Evolutionary conservation across 202 grass and related monocot species (phyloP).

Genomic region (Panicum virgatum): DNA sequence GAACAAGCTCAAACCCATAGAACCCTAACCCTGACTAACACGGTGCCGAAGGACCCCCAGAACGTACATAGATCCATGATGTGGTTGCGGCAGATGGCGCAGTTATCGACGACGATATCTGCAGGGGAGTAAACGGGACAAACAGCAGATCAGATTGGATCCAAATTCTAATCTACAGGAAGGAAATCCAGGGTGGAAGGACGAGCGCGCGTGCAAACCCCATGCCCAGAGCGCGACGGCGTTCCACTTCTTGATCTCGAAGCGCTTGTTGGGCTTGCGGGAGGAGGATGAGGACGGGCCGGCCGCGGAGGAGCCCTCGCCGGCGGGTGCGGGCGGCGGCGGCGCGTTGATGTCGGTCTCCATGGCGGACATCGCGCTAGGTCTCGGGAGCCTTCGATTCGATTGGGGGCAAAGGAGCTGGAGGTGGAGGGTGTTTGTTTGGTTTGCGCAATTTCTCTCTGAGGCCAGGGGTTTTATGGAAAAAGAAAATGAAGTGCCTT

Average conservation of each 20-base stretch:
- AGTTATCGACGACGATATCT: constrained; percentile 99
- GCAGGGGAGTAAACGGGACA: not conserved
- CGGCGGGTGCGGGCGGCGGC: constrained; percentile 40
- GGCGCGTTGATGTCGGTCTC: constrained; percentile 59
- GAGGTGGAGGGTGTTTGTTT: too few relatives aligned
- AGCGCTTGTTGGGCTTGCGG: constrained; percentile 73
- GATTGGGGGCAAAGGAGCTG: not conserved
- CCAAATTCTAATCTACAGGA: not conserved
- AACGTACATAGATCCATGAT: constrained; percentile 85
- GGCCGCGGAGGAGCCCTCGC: constrained; percentile 48
- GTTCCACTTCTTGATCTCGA: constrained; percentile 99
- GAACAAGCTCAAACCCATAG: not conserved
- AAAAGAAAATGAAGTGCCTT: not conserved
- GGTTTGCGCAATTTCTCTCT: not conserved
- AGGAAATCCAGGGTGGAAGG: not conserved
- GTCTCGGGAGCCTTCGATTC: constrained; percentile 19
- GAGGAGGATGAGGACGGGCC: constrained; percentile 39
- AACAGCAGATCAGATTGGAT: not conserved
- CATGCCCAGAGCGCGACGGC: constrained; percentile 99
- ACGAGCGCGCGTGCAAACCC: constrained; percentile 45
- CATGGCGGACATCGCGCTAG: constrained; percentile 55
- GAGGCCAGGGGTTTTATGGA: constrained; percentile 4
- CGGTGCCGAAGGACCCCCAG: not conserved
- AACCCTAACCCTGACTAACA: not conserved
- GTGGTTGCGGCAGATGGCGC: constrained; percentile 97